A percentile compares a stretch with the other conserved stretches of the same genome.
Conservation (phyloP, 1,139 yeast species). For the Yamadazyma membranifaciens region DNA sequence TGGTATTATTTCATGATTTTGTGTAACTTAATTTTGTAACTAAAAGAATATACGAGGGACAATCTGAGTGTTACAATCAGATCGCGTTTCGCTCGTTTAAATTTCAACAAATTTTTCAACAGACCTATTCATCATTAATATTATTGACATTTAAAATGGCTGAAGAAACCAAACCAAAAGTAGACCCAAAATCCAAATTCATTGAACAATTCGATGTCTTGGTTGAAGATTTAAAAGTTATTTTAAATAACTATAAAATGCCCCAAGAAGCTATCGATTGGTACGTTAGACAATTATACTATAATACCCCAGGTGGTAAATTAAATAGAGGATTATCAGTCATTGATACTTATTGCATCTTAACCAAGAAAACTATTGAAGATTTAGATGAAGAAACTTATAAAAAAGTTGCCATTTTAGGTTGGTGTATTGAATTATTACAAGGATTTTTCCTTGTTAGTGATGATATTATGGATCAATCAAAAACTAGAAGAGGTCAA, state of each 20-base stretch:
- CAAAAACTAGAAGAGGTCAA: slow-evolving; percentile 97
- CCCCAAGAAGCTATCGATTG: slow-evolving; percentile 85
- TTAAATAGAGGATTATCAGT: slow-evolving; percentile 95
- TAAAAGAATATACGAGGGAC: no score
- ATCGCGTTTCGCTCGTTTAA: slow-evolving; percentile 3
- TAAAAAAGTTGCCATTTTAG: slow-evolving; percentile 82
- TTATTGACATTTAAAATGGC: no score
- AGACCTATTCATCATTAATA: not conserved
- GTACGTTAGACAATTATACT: slow-evolving; percentile 71
- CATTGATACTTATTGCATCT: slow-evolving; percentile 83
- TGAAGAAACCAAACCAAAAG: slow-evolving; percentile 7
- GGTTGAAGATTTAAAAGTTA: slow-evolving; percentile 70
- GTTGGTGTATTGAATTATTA: slow-evolving; percentile 93
- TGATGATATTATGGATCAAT: slow-evolving; percentile 98
- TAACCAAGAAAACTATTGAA: slow-evolving; percentile 60
- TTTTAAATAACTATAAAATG: slow-evolving; percentile 71
- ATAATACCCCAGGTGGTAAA: slow-evolving; percentile 97
- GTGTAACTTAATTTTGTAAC: no score
- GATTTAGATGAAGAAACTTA: slow-evolving; percentile 69
- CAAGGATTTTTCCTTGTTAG: slow-evolving; percentile 98
- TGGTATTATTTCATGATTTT: not conserved
- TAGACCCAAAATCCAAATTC: slow-evolving; percentile 45
- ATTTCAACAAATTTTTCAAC: slow-evolving; percentile 3
- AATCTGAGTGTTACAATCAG: not conserved
- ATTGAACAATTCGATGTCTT: slow-evolving; percentile 72